Evolutionary conservation across 352 stramenopile species (phyloP).

Genomic region (Blastocystis sp.): DNA sequence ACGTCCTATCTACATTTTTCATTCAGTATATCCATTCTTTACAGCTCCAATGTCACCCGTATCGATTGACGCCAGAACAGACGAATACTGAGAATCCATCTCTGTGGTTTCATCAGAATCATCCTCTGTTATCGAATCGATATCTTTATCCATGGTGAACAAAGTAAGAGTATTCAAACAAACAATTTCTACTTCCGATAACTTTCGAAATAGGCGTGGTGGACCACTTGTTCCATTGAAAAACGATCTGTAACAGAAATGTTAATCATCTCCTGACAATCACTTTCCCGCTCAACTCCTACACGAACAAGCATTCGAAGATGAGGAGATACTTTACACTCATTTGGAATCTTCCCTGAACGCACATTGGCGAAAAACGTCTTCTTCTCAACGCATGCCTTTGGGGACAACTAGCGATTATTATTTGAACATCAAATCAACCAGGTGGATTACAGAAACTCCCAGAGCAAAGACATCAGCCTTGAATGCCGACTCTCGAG

Average conservation of each 20-base stretch:
- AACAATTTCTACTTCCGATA: not conserved
- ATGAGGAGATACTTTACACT: conserved; percentile 32
- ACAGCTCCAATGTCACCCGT: not conserved
- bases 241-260: not conserved
- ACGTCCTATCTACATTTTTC: not conserved
- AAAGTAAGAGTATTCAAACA: not conserved
- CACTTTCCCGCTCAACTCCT: not conserved
- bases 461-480: conserved; percentile 55
- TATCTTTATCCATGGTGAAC: not conserved
- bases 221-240: conserved; percentile 27
- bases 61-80: not conserved
- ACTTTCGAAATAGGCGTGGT: conserved; percentile 26
- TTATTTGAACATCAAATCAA: not conserved
- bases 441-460: conserved; percentile 17
- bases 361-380: conserved; percentile 33
- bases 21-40: not conserved
- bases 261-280: conserved; percentile 21
- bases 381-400: not conserved
- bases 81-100: not conserved
- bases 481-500: not conserved
- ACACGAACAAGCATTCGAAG: conserved; percentile 24
- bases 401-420: not conserved
- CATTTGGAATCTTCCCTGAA: conserved; percentile 27
- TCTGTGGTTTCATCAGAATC: not conserved
- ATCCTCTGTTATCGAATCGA: conserved; percentile 12